A percentile compares a stretch with the other conserved stretches of the same genome.
Conservation (phyloP, 1,284 basidiomycete species). For the Stereum hirsutum region DNA sequence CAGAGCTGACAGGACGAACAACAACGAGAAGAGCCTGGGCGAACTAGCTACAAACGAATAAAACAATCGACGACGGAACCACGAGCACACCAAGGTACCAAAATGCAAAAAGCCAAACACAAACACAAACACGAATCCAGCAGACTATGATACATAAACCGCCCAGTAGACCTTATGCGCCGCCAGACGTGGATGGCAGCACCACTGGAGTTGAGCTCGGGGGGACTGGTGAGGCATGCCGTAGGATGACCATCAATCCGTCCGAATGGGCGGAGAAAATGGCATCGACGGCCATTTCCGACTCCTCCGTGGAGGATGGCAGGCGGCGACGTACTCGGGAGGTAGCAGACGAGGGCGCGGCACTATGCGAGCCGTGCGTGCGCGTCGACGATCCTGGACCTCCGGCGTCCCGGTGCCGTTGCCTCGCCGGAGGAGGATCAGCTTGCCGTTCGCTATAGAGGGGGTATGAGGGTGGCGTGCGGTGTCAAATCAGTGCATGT, state of each 20-base stretch:
- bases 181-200: no score
- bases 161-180: no score
- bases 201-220: not conserved
- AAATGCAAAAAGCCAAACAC: no score
- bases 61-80: no score
- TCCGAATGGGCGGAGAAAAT: constrained; percentile 78
- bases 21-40: no score
- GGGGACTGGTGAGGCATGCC: constrained; percentile 17
- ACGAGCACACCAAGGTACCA: no score
- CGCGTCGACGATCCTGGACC: not conserved
- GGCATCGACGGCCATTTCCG: constrained; percentile 51
- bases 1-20: no score
- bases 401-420: constrained; percentile 10
- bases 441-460: constrained; percentile 13
- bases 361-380: not conserved
- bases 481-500: not conserved
- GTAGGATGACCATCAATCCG: constrained; percentile 67
- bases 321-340: constrained; percentile 1
- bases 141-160: no score
- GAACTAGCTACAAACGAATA: no score
- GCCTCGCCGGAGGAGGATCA: constrained; percentile 6
- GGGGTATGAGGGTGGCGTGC: not conserved
- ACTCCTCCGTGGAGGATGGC: constrained; percentile 11
- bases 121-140: no score
- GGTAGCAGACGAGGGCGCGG: constrained; percentile 4